These are phyloP conservation scores for Wallacemonas sp. DNA, from an alignment of 208 protist species.

Conservation along the genomic window DNA sequence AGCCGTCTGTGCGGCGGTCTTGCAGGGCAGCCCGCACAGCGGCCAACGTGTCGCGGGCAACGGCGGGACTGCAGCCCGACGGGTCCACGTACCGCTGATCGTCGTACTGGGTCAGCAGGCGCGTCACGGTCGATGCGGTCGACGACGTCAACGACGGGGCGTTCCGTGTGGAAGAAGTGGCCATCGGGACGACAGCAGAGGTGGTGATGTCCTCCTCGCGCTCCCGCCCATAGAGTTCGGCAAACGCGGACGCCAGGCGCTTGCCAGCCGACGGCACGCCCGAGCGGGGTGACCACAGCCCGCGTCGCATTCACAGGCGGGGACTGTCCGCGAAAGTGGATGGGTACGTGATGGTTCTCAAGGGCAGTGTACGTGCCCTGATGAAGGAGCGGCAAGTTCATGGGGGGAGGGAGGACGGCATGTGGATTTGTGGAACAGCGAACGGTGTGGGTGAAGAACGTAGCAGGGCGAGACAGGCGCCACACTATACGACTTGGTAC, in stretches of 20 bases:
- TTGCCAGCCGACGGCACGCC: too few species aligned
- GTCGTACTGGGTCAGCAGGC: slow-evolving; percentile 21
- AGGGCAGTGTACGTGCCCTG: too few species aligned
- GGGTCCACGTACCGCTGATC: slow-evolving; percentile 31
- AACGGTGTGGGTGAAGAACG: too few species aligned
- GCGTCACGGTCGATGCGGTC: slow-evolving; percentile 12
- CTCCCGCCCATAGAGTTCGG: slow-evolving; percentile 12
- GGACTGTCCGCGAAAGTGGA: too few species aligned
- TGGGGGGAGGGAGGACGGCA: too few species aligned
- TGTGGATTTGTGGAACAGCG: too few species aligned
- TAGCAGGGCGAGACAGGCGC: too few species aligned
- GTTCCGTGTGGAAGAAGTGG: too few species aligned
- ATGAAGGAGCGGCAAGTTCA: too few species aligned
- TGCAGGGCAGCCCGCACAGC: slow-evolving; percentile 20
- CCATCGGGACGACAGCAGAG: neutral
- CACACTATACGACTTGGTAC: too few species aligned
- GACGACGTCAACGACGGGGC: neutral
- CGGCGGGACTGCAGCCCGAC: neutral
- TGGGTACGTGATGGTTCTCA: too few species aligned
- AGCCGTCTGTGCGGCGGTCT: slow-evolving; percentile 20
- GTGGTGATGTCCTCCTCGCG: neutral
- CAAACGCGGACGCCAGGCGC: neutral
- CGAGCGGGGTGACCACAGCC: too few species aligned
- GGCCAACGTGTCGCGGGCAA: slow-evolving; percentile 22
- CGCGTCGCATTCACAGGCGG: neutral